Evolutionary conservation across 805 yeast species (phyloP), one percentile per base, ranked within the genome.

Genomic region (Saccharomycopsis vini): DNA sequence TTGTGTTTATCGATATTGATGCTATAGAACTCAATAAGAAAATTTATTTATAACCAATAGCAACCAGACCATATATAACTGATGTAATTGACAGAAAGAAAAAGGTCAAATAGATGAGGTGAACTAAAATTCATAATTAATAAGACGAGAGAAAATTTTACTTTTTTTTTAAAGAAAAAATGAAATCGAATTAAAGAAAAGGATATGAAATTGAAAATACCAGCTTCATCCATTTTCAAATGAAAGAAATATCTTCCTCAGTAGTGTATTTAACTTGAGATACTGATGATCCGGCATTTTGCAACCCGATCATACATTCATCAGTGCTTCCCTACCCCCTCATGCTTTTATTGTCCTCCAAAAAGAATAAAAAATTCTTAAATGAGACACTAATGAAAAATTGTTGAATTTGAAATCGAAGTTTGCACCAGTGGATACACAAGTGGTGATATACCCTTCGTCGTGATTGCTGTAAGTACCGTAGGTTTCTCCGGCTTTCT

Each of bases 231-330:
- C 29, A 26, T 26, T 26, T 12, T 26, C 29, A 26, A 26, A 26
- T 26, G 29, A 26, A 26, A 26, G 29, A 26, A 31, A 59, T 50
- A 21, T 55, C 49, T 15, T 50, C 44, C 4, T 43, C 42, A 22
- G 42, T 47, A 34, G 50, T 46, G 39, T 50, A 57, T 29, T 51
- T 52, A 13, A 68, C 71, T 54, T 71, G 74, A 18, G 79, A 52
- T 13, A 26, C n/a, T 18, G 21, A 19, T 44, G 26, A 10, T 16
- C 33, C 29, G 5, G 45, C 22, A n/a, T 40, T 36, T 26, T 24
- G 24, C n/a, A 47, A 12, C n/a, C 47, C 47, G 13, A 47, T 32
- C 21, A 39, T 21, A 26, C 50, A 43, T 12, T 26, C 31, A 6
- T 40, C 24, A 18, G 37, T 37, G 13, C 21, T n/a, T n/a, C n/a